Evolutionary conservation across 1,284 basidiomycete species (phyloP), one percentile per base, ranked within the genome.

Genomic region (Irpex rosettiformis): DNA sequence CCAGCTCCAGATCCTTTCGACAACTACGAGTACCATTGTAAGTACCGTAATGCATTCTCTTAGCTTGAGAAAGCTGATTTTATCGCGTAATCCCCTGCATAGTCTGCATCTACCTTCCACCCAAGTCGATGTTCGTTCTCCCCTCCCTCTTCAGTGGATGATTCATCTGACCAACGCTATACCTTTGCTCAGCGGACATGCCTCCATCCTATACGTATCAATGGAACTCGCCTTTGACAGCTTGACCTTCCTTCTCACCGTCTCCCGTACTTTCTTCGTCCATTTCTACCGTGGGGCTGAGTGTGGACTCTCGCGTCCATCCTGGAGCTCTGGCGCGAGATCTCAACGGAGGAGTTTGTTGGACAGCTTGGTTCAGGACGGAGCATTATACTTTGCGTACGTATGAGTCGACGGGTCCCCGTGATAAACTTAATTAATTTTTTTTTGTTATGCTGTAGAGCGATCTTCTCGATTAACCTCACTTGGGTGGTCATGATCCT

Each of bases 401-500:
- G 48, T 28, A n/a, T n/a, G n/a, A n/a, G n/a, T 29, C 1, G 4
- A 0, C 22, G 11, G 1, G 10, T 18, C 28, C 3, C 10, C 8
- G 2, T 10, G 2, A 2, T 13, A 4, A 24, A 48, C 7, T 48
- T 11, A 25, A 3, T n/a, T 4, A 40, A 5, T 16, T 40, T 40
- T 1, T 5, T 40, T 6, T 4, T 40, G 11, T 5, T 16, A 40
- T 40, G 13, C 13, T 47, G 43, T 27, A 51, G 48, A 18, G 48
- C 48, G 8, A 51, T 51, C 10, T 51, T 51, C 48, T 51, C 48
- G 10, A 51, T 51, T 11, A 51, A 51, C 48, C 25, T 51, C 13
- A 29, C 48, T 5, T 51, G 48, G 48, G 48, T 51, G 21, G 22
- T 51, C 48, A 51, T 51, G 48, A 51, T 51, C 25, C 48, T 51